Evolutionary conservation across 1,284 basidiomycete genomes (phyloP), one percentile per base, ranked within the genome.

Genomic region (Ceratobasidium sp.): DNA sequence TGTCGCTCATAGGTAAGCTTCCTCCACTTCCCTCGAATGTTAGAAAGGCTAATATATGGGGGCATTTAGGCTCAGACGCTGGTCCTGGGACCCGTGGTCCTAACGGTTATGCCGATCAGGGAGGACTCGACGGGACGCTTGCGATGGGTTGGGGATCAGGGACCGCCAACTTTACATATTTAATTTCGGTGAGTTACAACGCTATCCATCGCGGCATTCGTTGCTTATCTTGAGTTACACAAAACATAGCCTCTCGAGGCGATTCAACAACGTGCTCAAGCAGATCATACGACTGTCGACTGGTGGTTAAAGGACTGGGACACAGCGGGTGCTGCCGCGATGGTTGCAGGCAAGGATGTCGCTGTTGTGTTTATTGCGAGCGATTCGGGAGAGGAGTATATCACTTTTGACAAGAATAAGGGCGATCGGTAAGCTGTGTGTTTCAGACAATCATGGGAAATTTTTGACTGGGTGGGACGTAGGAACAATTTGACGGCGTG

Each of bases 341-440:
- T 78, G 5, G 80, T 79, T 20, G 77, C 69, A 13, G 80, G 80
- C 20, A 81, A 83, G 48, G 83, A 83, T 64, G 84, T 83, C 23
- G 90, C 91, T 0, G 85, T 92, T 64, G 92, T 93, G 7, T 91
- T 93, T 82, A 89, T 89, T 44, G 90, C 91, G 77, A 90, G 91
- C 20, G 85, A 88, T 79, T 86, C 85, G 40, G 87, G 87, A 13
- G 89, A 90, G 82, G 87, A 88, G 87, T 81, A 77, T 84, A 86
- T 87, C 74, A 85, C 83, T 1, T 84, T 86, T 10, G 85, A 86
- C 50, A 84, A 83, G 1, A 84, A 84, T 61, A 85, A 84, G n/a
- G 85, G 85, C 28, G 88, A 89, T 80, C 85, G 86, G 26, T 80
- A 86, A 87, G 82, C n/a, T n/a, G n/a, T n/a, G n/a, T n/a, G n/a